These are phyloP conservation scores for Ustilago cynodontis DNA, from an alignment of 1,284 basidiomycete genomes.

Conservation along the genomic window DNA sequence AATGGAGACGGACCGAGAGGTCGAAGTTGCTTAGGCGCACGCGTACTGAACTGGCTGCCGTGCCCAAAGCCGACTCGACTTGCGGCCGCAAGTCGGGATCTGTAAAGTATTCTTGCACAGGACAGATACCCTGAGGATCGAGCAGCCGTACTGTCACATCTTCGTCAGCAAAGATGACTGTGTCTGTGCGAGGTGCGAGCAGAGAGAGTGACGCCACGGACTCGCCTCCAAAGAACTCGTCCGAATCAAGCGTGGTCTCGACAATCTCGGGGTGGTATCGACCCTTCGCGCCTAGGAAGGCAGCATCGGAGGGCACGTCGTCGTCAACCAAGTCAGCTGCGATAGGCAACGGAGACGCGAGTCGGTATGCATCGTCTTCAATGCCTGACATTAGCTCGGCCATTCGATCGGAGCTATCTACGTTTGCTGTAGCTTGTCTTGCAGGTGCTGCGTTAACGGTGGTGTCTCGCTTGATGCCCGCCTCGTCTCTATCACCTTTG, in stretches of 20 bases:
- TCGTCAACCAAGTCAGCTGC: conserved; percentile 89
- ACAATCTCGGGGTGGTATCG: conserved; percentile 75
- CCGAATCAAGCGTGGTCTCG: conserved; percentile 73
- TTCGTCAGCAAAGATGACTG: conserved; percentile 77
- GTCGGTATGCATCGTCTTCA: conserved; percentile 84
- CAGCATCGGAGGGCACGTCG: conserved; percentile 87
- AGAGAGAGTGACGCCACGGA: conserved; percentile 57
- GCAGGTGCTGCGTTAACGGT: neutral
- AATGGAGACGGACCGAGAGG: conserved; percentile 50
- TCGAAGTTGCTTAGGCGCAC: conserved; percentile 52
- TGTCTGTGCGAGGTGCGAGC: conserved; percentile 62
- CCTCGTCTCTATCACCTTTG: neutral
- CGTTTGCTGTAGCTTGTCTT: neutral
- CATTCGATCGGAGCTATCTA: conserved; percentile 18
- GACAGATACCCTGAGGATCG: conserved; percentile 74
- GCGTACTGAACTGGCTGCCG: conserved; percentile 42
- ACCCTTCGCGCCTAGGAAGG: conserved; percentile 80
- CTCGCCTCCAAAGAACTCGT: conserved; percentile 71
- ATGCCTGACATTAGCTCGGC: conserved; percentile 75
- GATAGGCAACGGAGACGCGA: conserved; percentile 76
- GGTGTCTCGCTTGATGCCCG: neutral
- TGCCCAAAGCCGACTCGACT: conserved; percentile 27
- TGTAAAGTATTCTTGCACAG: conserved; percentile 53
- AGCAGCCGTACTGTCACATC: conserved; percentile 88
- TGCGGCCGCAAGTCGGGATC: conserved; percentile 42